Percentiles rank a stretch among this genome's conserved stretches.
Conservation (phyloP, 805 yeast genomes). For the Hanseniaspora thailandica region DNA sequence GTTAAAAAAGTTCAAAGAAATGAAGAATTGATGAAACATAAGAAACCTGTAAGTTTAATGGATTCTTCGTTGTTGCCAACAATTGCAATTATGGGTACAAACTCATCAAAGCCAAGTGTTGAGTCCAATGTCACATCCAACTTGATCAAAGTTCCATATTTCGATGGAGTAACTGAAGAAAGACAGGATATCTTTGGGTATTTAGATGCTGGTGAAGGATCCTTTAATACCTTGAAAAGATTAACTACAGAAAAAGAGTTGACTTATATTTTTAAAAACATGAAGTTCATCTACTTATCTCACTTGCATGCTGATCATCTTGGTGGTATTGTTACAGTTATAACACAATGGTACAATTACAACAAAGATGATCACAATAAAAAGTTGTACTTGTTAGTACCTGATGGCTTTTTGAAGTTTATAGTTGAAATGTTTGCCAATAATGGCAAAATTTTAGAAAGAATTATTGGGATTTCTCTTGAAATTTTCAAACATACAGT, state of each 20-base stretch:
- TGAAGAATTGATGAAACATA: not conserved
- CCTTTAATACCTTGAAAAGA: slow-evolving; percentile 60
- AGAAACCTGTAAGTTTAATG: not conserved
- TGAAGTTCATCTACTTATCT: slow-evolving; percentile 57
- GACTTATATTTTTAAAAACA: slow-evolving; percentile 41
- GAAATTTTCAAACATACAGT: slow-evolving; percentile 14
- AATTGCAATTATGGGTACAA: slow-evolving; percentile 76
- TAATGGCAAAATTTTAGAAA: not conserved
- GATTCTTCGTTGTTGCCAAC: slow-evolving; percentile 27
- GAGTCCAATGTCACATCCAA: slow-evolving; percentile 78
- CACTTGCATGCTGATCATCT: slow-evolving; percentile 98
- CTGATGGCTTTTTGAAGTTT: slow-evolving; percentile 62
- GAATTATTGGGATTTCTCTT: slow-evolving; percentile 11
- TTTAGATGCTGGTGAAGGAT: slow-evolving; percentile 93
- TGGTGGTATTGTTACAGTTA: slow-evolving; percentile 62
- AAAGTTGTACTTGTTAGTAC: slow-evolving; percentile 51
- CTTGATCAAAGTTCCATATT: slow-evolving; percentile 56
- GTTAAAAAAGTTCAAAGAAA: not conserved
- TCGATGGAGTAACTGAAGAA: slow-evolving; percentile 18
- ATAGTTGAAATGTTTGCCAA: slow-evolving; percentile 35
- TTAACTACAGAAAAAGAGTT: slow-evolving; percentile 41
- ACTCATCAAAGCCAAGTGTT: slow-evolving; percentile 78
- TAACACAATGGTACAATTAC: slow-evolving; percentile 51
- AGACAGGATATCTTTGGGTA: slow-evolving; percentile 38
- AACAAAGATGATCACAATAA: slow-evolving; percentile 31